Conservation (phyloP, 2,329 filamentous ascomycete genomes). For the Achaetomium macrosporum region DNA sequence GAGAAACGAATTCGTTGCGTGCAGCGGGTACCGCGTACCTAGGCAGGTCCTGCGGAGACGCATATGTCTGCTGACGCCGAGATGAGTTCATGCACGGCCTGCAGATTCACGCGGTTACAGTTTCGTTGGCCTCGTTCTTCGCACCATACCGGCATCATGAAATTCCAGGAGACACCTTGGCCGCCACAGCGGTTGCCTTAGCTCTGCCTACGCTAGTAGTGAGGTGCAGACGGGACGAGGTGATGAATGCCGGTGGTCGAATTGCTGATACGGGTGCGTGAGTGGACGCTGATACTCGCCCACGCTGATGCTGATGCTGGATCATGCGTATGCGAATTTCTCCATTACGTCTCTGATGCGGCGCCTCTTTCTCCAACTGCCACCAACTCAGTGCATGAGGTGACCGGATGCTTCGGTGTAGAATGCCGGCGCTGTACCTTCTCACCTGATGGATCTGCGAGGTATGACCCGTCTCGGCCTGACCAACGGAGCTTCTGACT, state of each 20-base stretch:
- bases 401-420: too few species aligned
- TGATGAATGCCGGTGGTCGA: neutral
- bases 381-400: too few species aligned
- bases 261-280: neutral
- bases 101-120: neutral
- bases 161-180: neutral
- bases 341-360: too few species aligned
- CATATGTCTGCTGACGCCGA: neutral
- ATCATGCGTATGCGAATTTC: too few species aligned
- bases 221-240: neutral
- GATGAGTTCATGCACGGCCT: neutral
- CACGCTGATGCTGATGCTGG: neutral
- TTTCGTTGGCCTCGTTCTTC: neutral
- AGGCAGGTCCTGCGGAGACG: neutral
- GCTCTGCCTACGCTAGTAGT: neutral
- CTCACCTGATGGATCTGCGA: too few species aligned
- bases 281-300: neutral
- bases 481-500: too few species aligned
- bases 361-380: too few species aligned
- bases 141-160: neutral
- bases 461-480: too few species aligned
- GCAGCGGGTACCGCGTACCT: neutral
- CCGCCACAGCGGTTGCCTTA: neutral
- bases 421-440: too few species aligned
- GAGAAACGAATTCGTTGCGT: constrained; percentile 1